Conservation (phyloP, 2,329 filamentous ascomycete genomes). For the Arthrobotrys pseudoclavata region DNA sequence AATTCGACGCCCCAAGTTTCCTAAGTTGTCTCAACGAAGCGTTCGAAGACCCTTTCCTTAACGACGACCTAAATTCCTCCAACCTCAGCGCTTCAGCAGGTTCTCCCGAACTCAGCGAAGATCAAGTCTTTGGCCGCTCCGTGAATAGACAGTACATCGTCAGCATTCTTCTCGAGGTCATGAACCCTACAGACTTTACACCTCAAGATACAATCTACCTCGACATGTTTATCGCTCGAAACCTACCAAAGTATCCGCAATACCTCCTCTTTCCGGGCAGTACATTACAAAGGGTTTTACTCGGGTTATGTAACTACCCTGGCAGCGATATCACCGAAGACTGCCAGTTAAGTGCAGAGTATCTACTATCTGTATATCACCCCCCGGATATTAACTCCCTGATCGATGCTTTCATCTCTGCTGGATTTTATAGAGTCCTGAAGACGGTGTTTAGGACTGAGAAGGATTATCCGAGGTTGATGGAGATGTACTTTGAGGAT, state of each 20-base stretch:
- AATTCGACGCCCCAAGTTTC: constrained; percentile 91
- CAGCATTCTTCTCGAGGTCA: constrained; percentile 89
- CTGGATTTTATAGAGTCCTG: constrained; percentile 89
- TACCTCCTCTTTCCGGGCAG: constrained; percentile 92
- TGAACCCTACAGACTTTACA: constrained; percentile 82
- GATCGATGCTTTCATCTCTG: constrained; percentile 81
- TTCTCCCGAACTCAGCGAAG: constrained; percentile 68
- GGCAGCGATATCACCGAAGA: constrained; percentile 86
- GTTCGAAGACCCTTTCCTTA: constrained; percentile 94
- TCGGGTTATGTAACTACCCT: constrained; percentile 86
- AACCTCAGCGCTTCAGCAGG: constrained; percentile 61
- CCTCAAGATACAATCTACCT: constrained; percentile 89
- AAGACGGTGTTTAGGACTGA: constrained; percentile 88
- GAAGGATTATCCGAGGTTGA: constrained; percentile 81
- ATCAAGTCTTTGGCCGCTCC: constrained; percentile 77
- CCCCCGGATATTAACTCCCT: constrained; percentile 83
- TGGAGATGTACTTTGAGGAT: constrained; percentile 88
- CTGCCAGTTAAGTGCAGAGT: constrained; percentile 96
- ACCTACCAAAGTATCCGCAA: constrained; percentile 95
- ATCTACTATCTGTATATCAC: constrained; percentile 91
- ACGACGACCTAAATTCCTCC: constrained; percentile 72
- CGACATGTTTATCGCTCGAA: constrained; percentile 98
- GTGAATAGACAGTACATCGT: constrained; percentile 94
- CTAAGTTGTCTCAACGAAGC: constrained; percentile 96
- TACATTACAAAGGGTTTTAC: constrained; percentile 82